Conservation (phyloP, 768 basidiomycete genomes). For the Calvatia gigantea region DNA sequence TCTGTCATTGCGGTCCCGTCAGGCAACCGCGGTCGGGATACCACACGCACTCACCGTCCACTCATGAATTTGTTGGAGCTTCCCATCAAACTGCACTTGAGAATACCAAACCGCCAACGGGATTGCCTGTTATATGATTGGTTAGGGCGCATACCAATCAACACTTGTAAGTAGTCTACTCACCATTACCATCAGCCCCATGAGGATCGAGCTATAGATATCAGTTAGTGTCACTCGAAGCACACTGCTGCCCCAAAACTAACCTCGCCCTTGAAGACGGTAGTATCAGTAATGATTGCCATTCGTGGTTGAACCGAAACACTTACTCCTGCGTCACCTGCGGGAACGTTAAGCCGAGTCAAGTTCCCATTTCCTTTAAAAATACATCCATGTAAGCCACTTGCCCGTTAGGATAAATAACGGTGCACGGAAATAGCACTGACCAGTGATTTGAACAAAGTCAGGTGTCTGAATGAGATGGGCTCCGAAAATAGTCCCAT, state of each 20-base stretch:
- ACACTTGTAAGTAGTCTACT: background rate
- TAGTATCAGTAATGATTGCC: background rate
- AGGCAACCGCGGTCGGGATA: background rate
- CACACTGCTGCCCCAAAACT: too few species aligned
- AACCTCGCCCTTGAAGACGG: conserved; percentile 23
- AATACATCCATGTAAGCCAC: background rate
- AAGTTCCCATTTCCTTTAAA: conserved; percentile 56
- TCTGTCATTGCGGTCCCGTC: conserved; percentile 29
- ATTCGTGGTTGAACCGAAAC: background rate
- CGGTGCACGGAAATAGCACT: conserved; percentile 12
- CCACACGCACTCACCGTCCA: conserved; percentile 56
- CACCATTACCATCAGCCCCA: conserved; percentile 55
- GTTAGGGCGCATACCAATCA: background rate
- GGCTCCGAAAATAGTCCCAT: conserved; percentile 63
- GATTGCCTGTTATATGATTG: conserved; percentile 38
- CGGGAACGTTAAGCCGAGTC: conserved; percentile 60
- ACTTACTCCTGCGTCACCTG: conserved; percentile 52
- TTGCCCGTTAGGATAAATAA: background rate
- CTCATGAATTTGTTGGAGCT: conserved; percentile 56
- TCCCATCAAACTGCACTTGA: conserved; percentile 58
- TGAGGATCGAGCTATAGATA: conserved; percentile 62
- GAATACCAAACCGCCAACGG: conserved; percentile 69
- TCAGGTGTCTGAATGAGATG: conserved; percentile 74
- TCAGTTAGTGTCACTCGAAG: too few species aligned
- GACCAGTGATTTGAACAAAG: conserved; percentile 69